phyloP scores from a whole-genome alignment of 805 yeast species.

The Pichia pseudocactophila region DNA sequence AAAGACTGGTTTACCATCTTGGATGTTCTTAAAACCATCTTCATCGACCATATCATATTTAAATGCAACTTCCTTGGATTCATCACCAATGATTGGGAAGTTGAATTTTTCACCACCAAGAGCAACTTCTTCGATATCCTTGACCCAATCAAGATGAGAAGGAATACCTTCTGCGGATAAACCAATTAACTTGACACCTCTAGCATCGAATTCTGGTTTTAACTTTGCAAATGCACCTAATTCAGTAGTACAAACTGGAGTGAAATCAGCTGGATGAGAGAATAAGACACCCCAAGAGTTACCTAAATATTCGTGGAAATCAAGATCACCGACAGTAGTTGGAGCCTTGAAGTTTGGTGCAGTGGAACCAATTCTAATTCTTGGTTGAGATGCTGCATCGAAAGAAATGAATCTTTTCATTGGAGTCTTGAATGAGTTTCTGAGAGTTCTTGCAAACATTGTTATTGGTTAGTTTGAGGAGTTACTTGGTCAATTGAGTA shows the following conservation, averaged over 20 bases:
- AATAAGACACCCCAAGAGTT: constrained; percentile 82
- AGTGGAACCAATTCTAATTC: constrained; percentile 67
- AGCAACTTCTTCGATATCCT: constrained; percentile 82
- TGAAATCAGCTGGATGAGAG: constrained; percentile 94
- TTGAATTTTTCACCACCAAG: constrained; percentile 57
- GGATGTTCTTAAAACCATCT: constrained; percentile 66
- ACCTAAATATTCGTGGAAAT: constrained; percentile 82
- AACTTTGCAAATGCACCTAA: constrained; percentile 87
- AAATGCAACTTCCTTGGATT: constrained; percentile 75
- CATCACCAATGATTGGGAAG: constrained; percentile 90
- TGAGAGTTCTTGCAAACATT: constrained; percentile 16
- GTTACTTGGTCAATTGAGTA: too few relatives aligned
- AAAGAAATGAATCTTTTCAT: constrained; percentile 32
- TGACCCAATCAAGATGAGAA: constrained; percentile 77
- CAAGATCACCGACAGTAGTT: constrained; percentile 73
- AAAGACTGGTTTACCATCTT: constrained; percentile 59
- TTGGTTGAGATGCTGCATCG: constrained; percentile 47
- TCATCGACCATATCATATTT: constrained; percentile 83
- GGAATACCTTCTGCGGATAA: constrained; percentile 78
- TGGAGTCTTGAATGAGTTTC: constrained; percentile 14
- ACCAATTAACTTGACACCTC: constrained; percentile 84
- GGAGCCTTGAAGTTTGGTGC: constrained; percentile 87
- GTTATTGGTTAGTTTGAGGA: too few relatives aligned
- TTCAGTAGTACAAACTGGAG: constrained; percentile 96
- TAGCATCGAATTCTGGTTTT: constrained; percentile 79